phyloP scores from a whole-genome alignment of 345 rosid species.

The Carallia pectinifolia region DNA sequence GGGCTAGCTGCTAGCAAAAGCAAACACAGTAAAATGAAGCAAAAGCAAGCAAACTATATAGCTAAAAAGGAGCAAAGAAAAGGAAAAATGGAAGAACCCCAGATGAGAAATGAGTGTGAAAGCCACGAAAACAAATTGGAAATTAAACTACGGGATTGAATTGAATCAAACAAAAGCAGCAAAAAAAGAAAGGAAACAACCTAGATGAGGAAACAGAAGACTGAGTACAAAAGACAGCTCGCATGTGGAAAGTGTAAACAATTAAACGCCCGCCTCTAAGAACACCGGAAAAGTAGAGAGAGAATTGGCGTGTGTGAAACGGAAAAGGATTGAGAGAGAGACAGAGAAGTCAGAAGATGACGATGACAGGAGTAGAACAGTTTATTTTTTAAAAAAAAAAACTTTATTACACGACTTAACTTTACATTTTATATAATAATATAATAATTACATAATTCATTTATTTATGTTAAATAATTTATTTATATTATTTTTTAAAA shows the following conservation, averaged over 20 bases:
- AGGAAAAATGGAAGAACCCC: constrained; percentile 1
- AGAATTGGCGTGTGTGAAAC: constrained; percentile 12
- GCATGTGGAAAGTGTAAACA: background rate
- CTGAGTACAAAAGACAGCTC: background rate
- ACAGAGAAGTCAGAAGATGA: constrained; percentile 11
- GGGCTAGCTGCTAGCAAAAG: background rate
- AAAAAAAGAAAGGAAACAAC: background rate
- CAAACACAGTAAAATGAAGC: background rate
- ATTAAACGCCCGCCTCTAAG: background rate
- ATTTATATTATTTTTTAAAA: no score
- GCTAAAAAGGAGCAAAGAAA: background rate
- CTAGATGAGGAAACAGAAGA: background rate
- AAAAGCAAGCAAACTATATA: background rate
- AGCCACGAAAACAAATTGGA: background rate
- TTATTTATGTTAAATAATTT: no score
- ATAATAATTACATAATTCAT: no score
- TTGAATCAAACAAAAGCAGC: background rate
- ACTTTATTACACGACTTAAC: no score
- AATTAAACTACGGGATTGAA: background rate
- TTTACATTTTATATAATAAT: no score
- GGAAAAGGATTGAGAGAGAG: background rate
- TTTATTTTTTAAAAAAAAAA: background rate
- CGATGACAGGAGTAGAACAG: constrained; percentile 17
- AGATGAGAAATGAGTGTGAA: constrained; percentile 3
- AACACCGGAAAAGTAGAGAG: background rate